Base-by-base conservation (phyloP, 495 filamentous ascomycete genomes). In the Penicillium waksmanii region DNA sequence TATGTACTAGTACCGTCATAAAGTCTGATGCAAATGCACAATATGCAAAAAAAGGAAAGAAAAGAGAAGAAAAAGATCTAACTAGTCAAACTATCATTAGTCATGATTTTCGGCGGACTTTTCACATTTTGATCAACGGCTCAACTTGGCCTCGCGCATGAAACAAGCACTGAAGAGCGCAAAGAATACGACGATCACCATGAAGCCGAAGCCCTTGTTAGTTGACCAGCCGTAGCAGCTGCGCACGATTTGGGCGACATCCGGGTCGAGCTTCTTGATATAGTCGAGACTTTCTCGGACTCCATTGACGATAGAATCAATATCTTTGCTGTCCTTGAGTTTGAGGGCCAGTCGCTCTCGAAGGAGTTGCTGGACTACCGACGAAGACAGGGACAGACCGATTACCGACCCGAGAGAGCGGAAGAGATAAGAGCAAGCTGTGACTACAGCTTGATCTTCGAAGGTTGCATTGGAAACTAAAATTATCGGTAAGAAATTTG, bases 341-440 rank as follows among this genome's bases (percentile, higher is more conserved):
- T 66, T 75, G 13, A 67, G 71, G 19, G 74, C 71, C n/a, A 96
- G 75, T 35, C 82, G 76, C 3, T 67, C 73, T 5, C 90, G 81
- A 21, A 96, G 77, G 11, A 78, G 77, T 59, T 90, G 87, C 68
- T 96, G 92, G 17, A 92, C 82, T 15, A 92, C 80, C 3, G 89
- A 92, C 0, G 89, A 84, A 13, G 85, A 81, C 23, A 91, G 67
- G 21, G 87, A 88, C 38, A 96, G 71, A 9, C 91, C 90, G 18
- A 90, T 81, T 9, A 91, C 87, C 4, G 85, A 87, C n/a, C 92
- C 92, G 10, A 96, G 77, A 5, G 89, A 88, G 4, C 92, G 87
- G 80, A 96, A 96, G 2, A 96, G 83, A 70, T 96, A 96, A 2
- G 86, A 90, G 69, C 90, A 93, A 2, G 92, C 92, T 12, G 91